A percentile compares a stretch with the other conserved stretches of the same genome.
Evolutionary conservation across 768 basidiomycete species (phyloP).

Genomic region (Macrolepiota albuminosa): DNA sequence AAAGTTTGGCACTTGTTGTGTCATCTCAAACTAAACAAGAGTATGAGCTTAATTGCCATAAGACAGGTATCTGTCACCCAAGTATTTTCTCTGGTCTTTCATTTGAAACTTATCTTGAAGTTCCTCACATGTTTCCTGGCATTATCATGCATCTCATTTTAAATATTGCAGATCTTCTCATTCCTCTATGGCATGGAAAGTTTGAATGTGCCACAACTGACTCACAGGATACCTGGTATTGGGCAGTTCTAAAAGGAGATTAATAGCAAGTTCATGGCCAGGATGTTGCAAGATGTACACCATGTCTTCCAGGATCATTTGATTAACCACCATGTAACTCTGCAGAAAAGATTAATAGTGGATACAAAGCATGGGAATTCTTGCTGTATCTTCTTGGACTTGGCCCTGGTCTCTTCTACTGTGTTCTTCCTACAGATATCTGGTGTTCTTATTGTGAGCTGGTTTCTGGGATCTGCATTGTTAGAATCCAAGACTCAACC

Average conservation of each 20-base stretch:
- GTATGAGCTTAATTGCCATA: neutral
- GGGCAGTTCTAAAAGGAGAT: constrained; percentile 5
- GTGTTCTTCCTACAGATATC: constrained; percentile 1
- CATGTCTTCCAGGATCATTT: constrained; percentile 3
- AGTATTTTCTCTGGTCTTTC: neutral
- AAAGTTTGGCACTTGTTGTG: neutral
- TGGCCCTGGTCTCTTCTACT: constrained; percentile 8
- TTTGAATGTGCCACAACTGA: constrained; percentile 11
- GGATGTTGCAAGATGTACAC: neutral
- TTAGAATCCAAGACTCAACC: too few relatives aligned
- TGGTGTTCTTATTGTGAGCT: neutral
- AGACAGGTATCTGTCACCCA: neutral
- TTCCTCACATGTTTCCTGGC: constrained; percentile 19
- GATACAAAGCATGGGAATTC: constrained; percentile 1
- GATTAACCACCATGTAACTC: constrained; percentile 23
- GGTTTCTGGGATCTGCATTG: neutral
- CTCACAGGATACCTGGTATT: constrained; percentile 15
- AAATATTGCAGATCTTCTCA: too few relatives aligned
- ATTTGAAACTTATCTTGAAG: constrained; percentile 8
- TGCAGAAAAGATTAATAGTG: constrained; percentile 10
- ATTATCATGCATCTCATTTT: constrained; percentile 27
- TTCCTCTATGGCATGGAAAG: constrained; percentile 20
- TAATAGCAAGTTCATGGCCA: too few relatives aligned
- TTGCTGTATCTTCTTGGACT: constrained; percentile 9
- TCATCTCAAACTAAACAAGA: neutral